These are phyloP conservation scores for Cornus controversa DNA, from an alignment of 148 eudicot species.

Conservation along the genomic window DNA sequence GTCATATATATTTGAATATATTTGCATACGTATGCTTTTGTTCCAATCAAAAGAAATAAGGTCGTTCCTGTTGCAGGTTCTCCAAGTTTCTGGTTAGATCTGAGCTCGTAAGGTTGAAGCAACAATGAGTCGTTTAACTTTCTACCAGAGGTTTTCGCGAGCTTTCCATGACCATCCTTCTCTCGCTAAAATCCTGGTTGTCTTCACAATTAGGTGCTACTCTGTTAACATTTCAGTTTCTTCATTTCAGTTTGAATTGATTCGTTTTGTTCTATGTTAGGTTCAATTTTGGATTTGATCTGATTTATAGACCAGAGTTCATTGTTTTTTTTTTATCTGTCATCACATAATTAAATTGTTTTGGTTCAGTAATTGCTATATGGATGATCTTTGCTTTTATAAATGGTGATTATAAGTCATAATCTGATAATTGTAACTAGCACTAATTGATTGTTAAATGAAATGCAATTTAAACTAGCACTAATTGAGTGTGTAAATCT, in stretches of 20 bases:
- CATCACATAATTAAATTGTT: not conserved
- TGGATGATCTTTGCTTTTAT: not conserved
- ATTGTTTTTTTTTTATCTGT: not conserved
- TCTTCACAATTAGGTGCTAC: conserved; percentile 41
- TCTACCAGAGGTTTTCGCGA: conserved; percentile 24
- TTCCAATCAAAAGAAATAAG: not conserved
- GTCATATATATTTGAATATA: conserved; percentile 24
- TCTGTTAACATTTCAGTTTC: not conserved
- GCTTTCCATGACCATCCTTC: conserved; percentile 38
- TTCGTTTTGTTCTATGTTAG: not conserved
- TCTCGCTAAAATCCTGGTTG: conserved; percentile 43
- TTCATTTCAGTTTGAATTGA: not conserved
- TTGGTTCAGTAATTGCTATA: not conserved
- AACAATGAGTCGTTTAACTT: not conserved
- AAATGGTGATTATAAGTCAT: not conserved
- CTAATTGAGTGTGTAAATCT: not conserved
- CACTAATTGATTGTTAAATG: not conserved
- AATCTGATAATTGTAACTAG: not conserved
- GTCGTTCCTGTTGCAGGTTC: not conserved
- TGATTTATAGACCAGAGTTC: not conserved
- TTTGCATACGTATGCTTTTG: not conserved
- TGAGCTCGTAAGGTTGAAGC: not conserved
- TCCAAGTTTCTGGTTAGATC: conserved; percentile 4
- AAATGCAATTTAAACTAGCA: not conserved
- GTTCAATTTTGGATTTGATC: not conserved